Conservation (phyloP, 306 rosid species). For the Prosopis cineraria region DNA sequence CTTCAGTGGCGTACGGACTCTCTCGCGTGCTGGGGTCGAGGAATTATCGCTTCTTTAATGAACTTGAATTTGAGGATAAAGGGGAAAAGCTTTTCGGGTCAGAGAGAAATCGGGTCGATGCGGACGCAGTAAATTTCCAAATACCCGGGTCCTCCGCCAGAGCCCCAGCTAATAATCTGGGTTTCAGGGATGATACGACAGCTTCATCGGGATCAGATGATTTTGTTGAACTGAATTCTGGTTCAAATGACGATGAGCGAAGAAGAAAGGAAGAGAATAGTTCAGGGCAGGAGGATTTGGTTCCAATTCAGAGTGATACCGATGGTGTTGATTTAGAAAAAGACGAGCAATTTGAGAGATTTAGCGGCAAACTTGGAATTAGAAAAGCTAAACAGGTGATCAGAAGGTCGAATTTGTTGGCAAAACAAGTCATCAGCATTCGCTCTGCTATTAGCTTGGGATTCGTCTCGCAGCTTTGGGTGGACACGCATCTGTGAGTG, state of each 20-base stretch:
- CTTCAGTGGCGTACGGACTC: not conserved
- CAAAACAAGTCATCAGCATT: conserved; percentile 83
- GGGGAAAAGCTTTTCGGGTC: not conserved
- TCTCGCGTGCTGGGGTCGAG: not conserved
- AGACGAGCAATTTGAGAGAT: conserved; percentile 40
- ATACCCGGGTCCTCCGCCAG: not conserved
- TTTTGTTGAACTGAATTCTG: not conserved
- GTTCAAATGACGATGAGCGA: conserved; percentile 12
- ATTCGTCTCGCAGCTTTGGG: conserved; percentile 92
- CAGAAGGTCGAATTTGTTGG: conserved; percentile 79
- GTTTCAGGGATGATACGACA: not conserved
- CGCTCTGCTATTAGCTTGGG: conserved; percentile 80
- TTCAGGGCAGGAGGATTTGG: conserved; percentile 4
- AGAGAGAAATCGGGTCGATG: conserved; percentile 18
- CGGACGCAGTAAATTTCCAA: not conserved
- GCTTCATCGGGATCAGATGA: not conserved
- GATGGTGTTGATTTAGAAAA: conserved; percentile 31
- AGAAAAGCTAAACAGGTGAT: conserved; percentile 62
- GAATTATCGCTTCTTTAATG: not conserved
- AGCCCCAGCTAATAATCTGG: not conserved
- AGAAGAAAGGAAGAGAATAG: conserved; percentile 22
- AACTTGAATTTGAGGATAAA: conserved; percentile 2
- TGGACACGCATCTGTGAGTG: conserved; percentile 77
- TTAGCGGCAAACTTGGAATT: conserved; percentile 45
- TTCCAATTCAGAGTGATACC: not conserved